Evolutionary conservation across 208 protist genomes (phyloP), one percentile per base, ranked within the genome.

Genomic region (Sergeia podlipaevii): DNA sequence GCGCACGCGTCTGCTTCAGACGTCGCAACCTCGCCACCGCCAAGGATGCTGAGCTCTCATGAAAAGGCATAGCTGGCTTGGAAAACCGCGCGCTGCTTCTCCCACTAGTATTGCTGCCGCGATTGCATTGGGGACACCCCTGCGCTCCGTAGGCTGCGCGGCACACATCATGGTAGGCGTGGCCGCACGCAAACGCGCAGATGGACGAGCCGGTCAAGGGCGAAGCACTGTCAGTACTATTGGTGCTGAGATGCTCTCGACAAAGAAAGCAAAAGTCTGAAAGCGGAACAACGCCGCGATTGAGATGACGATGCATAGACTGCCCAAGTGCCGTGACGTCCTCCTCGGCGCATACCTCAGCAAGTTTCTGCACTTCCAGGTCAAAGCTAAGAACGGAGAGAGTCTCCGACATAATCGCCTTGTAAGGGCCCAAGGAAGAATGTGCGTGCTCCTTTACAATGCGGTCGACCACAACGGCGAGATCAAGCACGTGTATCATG

Each of bases 131-230:
- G n/a, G n/a, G n/a, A n/a, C n/a, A n/a, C n/a, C n/a, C n/a, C n/a
- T n/a, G n/a, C n/a, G n/a, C 4, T 46, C 17, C 15, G n/a, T 49
- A 41, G 23, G 38, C 2, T 5, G 41, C 26, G 45, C 49, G 24
- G 50, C 76, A 82, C 48, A 63, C 46, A 27, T 84, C 77, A 63
- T 93, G 86, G 53, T 76, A 93, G 23, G 65, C 70, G 65, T 93
- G 86, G 7, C 86, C 86, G 32, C 86, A 93, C 17, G 47, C 54
- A 54, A 85, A 93, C 41, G 87, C 67, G n/a, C 73, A 73, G 27
- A 86, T 71, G 1, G 62, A 51, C 18, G 44, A 54, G 18, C 54
- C 59, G 28, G 43, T 38, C 8, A 46, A 7, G 28, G 39, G 15
- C 44, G 44, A 10, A 49, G 20, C 21, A 11, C 26, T 26, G 23